A percentile compares a stretch with the other conserved stretches of the same genome.
Conservation (phyloP, 352 stramenopile species). For the Elongisporangium anandrum region DNA sequence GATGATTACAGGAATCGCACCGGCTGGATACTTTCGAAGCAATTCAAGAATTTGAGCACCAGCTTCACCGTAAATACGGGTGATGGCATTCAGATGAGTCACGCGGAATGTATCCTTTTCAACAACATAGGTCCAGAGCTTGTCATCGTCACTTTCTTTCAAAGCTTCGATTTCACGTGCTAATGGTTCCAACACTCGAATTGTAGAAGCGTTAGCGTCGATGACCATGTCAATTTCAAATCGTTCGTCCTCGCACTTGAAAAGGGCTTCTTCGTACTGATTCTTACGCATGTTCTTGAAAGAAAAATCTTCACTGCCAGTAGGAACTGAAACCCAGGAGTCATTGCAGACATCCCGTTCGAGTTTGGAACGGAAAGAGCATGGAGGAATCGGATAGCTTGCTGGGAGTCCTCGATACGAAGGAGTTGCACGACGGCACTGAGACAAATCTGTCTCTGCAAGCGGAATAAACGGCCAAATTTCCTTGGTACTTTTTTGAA, state of each 20-base stretch:
- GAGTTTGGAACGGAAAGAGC: slow-evolving; percentile 91
- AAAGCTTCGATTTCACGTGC: slow-evolving; percentile 92
- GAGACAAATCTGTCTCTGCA: slow-evolving; percentile 88
- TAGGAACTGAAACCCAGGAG: slow-evolving; percentile 96
- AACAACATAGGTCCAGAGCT: slow-evolving; percentile 88
- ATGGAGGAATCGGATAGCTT: slow-evolving; percentile 97
- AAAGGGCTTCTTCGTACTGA: slow-evolving; percentile 98
- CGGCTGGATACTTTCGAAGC: slow-evolving; percentile 94
- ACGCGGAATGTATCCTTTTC: slow-evolving; percentile 94
- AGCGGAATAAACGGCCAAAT: slow-evolving; percentile 91
- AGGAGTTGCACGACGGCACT: slow-evolving; percentile 90
- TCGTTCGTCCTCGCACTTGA: slow-evolving; percentile 99
- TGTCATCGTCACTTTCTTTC: slow-evolving; percentile 58
- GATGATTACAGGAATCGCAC: slow-evolving; percentile 97
- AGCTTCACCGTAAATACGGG: slow-evolving; percentile 96
- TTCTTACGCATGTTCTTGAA: slow-evolving; percentile 99
- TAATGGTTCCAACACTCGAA: slow-evolving; percentile 94
- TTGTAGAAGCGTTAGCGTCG: slow-evolving; percentile 94
- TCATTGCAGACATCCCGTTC: slow-evolving; percentile 94
- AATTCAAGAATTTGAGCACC: slow-evolving; percentile 91
- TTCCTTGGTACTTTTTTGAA: slow-evolving; percentile 81
- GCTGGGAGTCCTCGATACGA: slow-evolving; percentile 97
- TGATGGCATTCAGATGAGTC: slow-evolving; percentile 98
- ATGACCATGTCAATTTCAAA: slow-evolving; percentile 94
- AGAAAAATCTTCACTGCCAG: slow-evolving; percentile 98